Evolutionary conservation across 495 filamentous ascomycete genomes (phyloP), one percentile per base, ranked within the genome.

Genomic region (Penicillium soppii): DNA sequence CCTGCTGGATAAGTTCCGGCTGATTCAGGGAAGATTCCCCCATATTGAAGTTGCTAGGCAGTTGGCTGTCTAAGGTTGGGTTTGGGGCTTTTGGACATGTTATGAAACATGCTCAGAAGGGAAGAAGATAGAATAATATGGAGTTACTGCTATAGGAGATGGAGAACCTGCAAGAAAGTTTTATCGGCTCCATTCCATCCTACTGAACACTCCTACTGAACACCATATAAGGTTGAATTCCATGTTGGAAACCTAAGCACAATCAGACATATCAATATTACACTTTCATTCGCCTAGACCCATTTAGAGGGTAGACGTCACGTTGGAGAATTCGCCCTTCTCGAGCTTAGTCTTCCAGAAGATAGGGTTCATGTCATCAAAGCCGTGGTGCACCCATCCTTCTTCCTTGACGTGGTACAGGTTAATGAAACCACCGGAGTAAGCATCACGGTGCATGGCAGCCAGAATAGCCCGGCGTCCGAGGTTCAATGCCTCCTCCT

Each of bases 311-410:
- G 87, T 80, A 59, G 88, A 86, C 21, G 90, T 95, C 49, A 98
- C 94, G 72, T 97, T 97, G 51, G 89, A 92, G 72, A 98, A 98
- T 75, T 98, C 94, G 63, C 91, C 91, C 79, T 92, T 94, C 70
- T 96, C 88, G 62, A 97, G 72, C 85, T 97, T 98, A 35, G 90
- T 96, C 82, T 95, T 88, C 94, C 95, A 97, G 84, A 97, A 97
- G 61, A 97, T 91, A 20, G 90, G 90, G 77, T 94, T 91, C 56
- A 91, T 95, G 66, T 95, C 90, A 66, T 76, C 88, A 78, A 98
- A 98, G 40, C 94, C 94, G 65, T 97, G 92, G 80, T 95, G 96
- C 54, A 92, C 91, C 94, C 94, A 98, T 52, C 94, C 94, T 53
- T 89, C 85, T 74, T 97, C 92, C 84, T 96, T 97, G 63, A 98